Evolutionary conservation across 306 rosid species (phyloP), one percentile per base, ranked within the genome.

Genomic region (Quercus alba): DNA sequence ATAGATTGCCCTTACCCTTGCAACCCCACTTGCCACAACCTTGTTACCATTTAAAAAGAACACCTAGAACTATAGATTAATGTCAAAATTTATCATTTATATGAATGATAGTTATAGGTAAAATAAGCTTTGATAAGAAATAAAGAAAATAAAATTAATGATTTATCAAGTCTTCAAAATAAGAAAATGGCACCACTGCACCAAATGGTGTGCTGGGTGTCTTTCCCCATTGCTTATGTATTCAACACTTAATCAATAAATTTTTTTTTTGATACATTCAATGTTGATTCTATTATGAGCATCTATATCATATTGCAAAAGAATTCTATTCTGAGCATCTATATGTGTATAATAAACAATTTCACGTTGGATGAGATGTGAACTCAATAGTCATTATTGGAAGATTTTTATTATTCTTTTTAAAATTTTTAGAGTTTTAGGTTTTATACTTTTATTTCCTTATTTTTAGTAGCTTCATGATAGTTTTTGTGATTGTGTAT

Each of bases 181-280:
- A 84, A 88, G 75, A 12, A 71, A 77, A 82, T 59, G 86, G 75
- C 61, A 61, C 88, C 88, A 79, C 86, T 78, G 77, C 90, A 85
- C 88, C 72, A 70, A 85, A 81, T 21, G 82, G 84, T 80, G 86
- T 81, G 86, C 75, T 85, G 87, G 87, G 82, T 72, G 77, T 63
- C 85, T 75, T 76, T 76, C 85, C 69, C 79, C 81, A 77, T 81
- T 83, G 90, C 86, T 81, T 70, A 35, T 74, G 77, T 30, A 33
- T 28, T 56, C 28, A 54, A 35, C 18, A 66, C 25, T 28, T 75
- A 49, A 41, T 85, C 75, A n/a, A 30, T 77, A 74, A 86, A 10
- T 56, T 38, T 38, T 38, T n/a, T n/a, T 38, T 38, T 38, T 38
- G 44, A 25, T 64, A 23, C 62, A 73, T 76, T 54, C 30, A 26